phyloP scores from a whole-genome alignment of 2,329 filamentous ascomycete species.

The Pseudogymnoascus sp. region DNA sequence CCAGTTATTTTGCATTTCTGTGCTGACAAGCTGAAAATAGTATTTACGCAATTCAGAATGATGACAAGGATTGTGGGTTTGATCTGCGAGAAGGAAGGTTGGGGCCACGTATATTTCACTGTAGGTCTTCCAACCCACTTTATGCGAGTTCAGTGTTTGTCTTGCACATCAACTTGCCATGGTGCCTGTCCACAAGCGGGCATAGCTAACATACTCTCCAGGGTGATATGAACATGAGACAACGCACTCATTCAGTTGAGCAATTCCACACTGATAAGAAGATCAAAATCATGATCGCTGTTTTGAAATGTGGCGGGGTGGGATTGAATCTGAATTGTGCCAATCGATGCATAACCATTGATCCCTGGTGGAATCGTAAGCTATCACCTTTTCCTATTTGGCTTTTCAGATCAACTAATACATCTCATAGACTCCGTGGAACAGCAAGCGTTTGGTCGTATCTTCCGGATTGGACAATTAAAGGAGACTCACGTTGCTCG shows the following conservation, averaged over 20 bases:
- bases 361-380: constrained; percentile 31
- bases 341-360: constrained; percentile 36
- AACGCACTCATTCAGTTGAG: constrained; percentile 39
- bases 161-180: not conserved
- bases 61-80: constrained; percentile 44
- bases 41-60: constrained; percentile 53
- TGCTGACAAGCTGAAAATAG: constrained; percentile 26
- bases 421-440: constrained; percentile 33
- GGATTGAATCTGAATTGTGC: constrained; percentile 53
- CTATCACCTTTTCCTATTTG: not conserved
- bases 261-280: constrained; percentile 36
- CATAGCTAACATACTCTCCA: constrained; percentile 25
- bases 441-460: constrained; percentile 53
- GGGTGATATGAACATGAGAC: constrained; percentile 39
- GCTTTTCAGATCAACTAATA: not conserved
- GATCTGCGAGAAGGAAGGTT: constrained; percentile 43
- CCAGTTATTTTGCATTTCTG: not conserved
- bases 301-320: constrained; percentile 47
- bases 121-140: constrained; percentile 20
- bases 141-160: not conserved
- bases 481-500: constrained; percentile 53
- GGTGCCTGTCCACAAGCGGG: not conserved
- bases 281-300: constrained; percentile 45
- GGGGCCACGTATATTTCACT: constrained; percentile 35
- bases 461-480: constrained; percentile 57